Percentiles rank a stretch among this genome's conserved stretches.
Evolutionary conservation across 148 eudicot genomes (phyloP).

Genomic region (Camellia lanceoleosa): DNA sequence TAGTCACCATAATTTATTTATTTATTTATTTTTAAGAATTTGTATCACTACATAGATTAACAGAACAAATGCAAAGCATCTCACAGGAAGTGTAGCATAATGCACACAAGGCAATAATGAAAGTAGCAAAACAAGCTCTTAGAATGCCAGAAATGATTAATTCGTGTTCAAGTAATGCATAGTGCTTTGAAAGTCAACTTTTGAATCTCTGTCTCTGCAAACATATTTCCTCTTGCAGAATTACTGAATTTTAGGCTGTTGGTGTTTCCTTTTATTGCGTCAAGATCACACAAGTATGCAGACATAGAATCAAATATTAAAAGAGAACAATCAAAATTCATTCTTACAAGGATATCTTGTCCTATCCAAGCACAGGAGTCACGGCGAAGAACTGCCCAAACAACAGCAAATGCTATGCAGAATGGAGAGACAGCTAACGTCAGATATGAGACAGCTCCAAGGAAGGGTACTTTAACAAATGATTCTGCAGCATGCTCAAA

Average conservation of each 20-base stretch:
- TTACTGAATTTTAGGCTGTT: background rate
- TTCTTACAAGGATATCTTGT: slow-evolving; percentile 97
- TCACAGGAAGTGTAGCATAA: background rate
- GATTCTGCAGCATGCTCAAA: slow-evolving; percentile 74
- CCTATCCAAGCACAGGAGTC: slow-evolving; percentile 88
- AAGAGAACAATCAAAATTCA: background rate
- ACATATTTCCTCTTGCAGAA: background rate
- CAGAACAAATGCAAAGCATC: background rate
- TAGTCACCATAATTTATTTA: too few species aligned
- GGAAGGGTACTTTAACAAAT: slow-evolving; percentile 65
- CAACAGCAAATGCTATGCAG: slow-evolving; percentile 78
- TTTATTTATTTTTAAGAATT: background rate
- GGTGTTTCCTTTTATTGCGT: background rate
- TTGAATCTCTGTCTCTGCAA: background rate
- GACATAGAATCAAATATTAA: background rate
- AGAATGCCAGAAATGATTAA: background rate
- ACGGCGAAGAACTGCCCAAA: slow-evolving; percentile 86
- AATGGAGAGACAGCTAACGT: slow-evolving; percentile 81
- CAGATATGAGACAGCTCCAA: slow-evolving; percentile 86
- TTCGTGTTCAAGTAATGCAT: background rate
- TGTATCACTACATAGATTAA: background rate
- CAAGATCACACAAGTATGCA: background rate
- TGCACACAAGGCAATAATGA: background rate
- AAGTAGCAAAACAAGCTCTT: background rate
- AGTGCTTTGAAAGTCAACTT: background rate